Percentiles rank a stretch among this genome's conserved stretches.
Evolutionary conservation across 176 grass and related monocot species (phyloP).

Genomic region (Phyllostachys edulis): DNA sequence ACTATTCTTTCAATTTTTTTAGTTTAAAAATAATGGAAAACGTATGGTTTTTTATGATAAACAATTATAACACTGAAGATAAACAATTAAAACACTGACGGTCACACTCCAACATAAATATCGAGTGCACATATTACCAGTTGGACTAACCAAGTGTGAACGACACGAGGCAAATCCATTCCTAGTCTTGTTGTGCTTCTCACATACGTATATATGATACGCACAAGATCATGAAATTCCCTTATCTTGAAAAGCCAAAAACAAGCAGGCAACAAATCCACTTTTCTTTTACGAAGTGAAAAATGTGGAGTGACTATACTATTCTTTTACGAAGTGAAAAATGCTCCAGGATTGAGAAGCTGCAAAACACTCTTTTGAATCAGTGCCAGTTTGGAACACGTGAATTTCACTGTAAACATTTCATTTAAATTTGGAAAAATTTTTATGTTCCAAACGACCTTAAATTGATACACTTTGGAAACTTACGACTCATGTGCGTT

Average conservation of each 20-base stretch:
- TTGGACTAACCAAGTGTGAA: background rate
- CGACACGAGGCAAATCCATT: background rate
- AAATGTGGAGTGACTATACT: background rate
- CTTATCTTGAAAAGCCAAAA: background rate
- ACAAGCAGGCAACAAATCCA: background rate
- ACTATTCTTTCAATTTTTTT: too few relatives aligned
- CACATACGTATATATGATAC: background rate
- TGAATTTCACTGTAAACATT: background rate
- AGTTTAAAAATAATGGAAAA: too few relatives aligned
- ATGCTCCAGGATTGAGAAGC: background rate
- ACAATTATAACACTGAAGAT: too few relatives aligned
- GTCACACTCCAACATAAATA: too few relatives aligned
- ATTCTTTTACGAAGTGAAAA: too few relatives aligned
- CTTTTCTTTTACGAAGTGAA: background rate
- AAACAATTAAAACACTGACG: too few relatives aligned
- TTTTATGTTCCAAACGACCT: background rate
- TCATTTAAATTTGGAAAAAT: background rate
- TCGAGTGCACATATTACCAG: too few relatives aligned
- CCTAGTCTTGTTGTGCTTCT: background rate
- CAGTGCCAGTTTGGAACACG: background rate
- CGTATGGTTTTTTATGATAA: too few relatives aligned
- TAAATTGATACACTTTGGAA: background rate
- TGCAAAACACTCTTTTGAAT: background rate
- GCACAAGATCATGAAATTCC: background rate
- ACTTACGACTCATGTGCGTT: background rate